Evolutionary conservation across 2,329 filamentous ascomycete species (phyloP), one percentile per base, ranked within the genome.

Genomic region (Diaporthe capsici): DNA sequence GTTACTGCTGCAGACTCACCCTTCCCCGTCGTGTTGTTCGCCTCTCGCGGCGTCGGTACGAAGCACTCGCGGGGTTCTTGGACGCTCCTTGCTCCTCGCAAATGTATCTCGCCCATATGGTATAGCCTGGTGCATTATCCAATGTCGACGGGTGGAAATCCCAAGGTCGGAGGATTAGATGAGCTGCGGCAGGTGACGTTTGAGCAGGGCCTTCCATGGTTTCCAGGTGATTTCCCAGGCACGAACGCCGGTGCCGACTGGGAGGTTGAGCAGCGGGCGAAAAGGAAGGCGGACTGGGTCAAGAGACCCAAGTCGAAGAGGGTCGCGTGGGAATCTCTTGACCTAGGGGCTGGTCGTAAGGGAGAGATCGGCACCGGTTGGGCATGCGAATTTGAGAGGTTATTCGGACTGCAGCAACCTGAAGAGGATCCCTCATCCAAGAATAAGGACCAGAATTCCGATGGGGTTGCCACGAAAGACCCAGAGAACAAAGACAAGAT

Each of bases 71-170:
- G 93, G 65, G 93, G 93, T 0, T 92, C 89, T 0, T 98, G 95
- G 95, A 97, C 93, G 0, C 82, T 98, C 1, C 87, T 98, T 34
- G 89, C 97, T 4, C 97, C 97, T 0, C 98, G 96, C 95, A 95
- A 94, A 81, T 98, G 94, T 80, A 93, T 98, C 49, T 87, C 92
- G 49, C 91, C 95, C 0, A 88, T 98, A 44, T 99, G 97, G 97
- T 93, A 96, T 80, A 92, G 91, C 63, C 85, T 98, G 20, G 93
- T 98, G 85, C 95, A 95, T 81, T 95, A 93, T 76, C 94, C 95
- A 0, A 87, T 97, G 0, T 94, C 92, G 0, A 94, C 92, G 1
- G 95, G 95, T 10, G 93, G 93, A 0, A 97, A 95, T 76, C 94
- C 95, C 1, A 89, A 93, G 34, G 95, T 98, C 79, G 96, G 94